Base-by-base conservation (phyloP, 139 green algal genomes). In the Coelastrella sp. region DNA sequence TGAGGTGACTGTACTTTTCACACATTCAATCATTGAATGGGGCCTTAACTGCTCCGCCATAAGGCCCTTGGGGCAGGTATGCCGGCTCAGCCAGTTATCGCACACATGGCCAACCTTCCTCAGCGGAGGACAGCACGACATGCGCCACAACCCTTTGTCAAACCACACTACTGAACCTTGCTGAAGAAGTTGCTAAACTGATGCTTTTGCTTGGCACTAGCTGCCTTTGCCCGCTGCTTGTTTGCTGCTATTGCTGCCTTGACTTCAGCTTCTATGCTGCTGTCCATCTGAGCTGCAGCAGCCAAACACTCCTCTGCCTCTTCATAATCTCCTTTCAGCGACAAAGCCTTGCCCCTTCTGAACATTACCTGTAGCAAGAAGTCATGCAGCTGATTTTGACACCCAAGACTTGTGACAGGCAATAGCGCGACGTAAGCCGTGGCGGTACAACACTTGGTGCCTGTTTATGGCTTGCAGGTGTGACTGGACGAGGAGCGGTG, bases 181-280 rank as follows among this genome's bases (percentile, higher is more conserved):
- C 56, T 91, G 84, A 96, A 94, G 90, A 97, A 97, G 77, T 93
- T 95, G 61, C 81, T 91, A 5, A 97, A 91, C 54, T 93, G 60
- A 11, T 91, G 80, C 68, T 87, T 91, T 87, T 96, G 94, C 85
- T 96, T 96, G 0, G 65, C 58, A 1, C 76, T 80, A 4, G 95
- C 95, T 13, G 93, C 89, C 54, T 94, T 95, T 2, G 91, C 83
- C 6, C 92, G 86, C 64, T 92, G 83, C 59, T 91, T 84, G 80
- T 96, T 94, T 11, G 83, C 88, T 0, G 61, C 68, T 6, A 94
- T 19, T 73, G 95, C 93, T 56, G 60, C 75, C 32, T 94, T 91
- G 8, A 95, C 87, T 13, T 96, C 93, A 14, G 61, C 61, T 54
- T 90, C 82, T 10, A 92, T 11, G 13, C 19, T 56, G 4, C 80